A percentile compares a stretch with the other conserved stretches of the same genome.
These are phyloP conservation scores for Yarrowia sp. DNA, from an alignment of 805 yeast species.

Conservation along the genomic window DNA sequence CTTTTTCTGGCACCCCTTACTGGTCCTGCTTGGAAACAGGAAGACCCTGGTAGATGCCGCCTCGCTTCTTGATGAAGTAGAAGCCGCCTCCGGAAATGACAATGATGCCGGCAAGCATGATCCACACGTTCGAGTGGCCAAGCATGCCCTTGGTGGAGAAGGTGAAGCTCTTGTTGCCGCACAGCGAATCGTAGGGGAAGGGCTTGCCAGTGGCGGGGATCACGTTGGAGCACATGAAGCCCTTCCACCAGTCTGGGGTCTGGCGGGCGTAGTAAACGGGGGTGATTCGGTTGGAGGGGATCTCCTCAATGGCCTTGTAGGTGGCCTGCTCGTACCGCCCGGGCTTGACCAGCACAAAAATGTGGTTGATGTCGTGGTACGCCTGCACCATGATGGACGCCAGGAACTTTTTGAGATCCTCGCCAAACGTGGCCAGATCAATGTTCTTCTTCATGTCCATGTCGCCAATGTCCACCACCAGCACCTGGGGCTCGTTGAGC, in stretches of 20 bases:
- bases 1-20: not conserved
- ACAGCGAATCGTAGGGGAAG: constrained; percentile 31
- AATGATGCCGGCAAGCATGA: constrained; percentile 22
- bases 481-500: constrained; percentile 36
- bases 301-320: constrained; percentile 36
- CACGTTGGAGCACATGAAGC: constrained; percentile 38
- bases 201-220: constrained; percentile 39
- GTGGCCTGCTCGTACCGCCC: constrained; percentile 37
- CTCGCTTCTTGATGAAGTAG: constrained; percentile 18
- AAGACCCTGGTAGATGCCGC: constrained; percentile 15
- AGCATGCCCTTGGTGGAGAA: constrained; percentile 32
- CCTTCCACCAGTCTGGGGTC: constrained; percentile 38
- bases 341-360: constrained; percentile 35
- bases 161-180: constrained; percentile 36
- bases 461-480: constrained; percentile 39
- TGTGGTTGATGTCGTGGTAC: constrained; percentile 27
- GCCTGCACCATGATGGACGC: constrained; percentile 27
- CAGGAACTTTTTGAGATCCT: constrained; percentile 28
- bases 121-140: constrained; percentile 36
- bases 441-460: constrained; percentile 31
- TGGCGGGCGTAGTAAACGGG: constrained; percentile 24
- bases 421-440: constrained; percentile 9
- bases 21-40: constrained; percentile 20
- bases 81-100: constrained; percentile 17
- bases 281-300: constrained; percentile 35